These are phyloP conservation scores for Penicillium sp. DNA, from an alignment of 2,329 filamentous ascomycete genomes.

Conservation along the genomic window DNA sequence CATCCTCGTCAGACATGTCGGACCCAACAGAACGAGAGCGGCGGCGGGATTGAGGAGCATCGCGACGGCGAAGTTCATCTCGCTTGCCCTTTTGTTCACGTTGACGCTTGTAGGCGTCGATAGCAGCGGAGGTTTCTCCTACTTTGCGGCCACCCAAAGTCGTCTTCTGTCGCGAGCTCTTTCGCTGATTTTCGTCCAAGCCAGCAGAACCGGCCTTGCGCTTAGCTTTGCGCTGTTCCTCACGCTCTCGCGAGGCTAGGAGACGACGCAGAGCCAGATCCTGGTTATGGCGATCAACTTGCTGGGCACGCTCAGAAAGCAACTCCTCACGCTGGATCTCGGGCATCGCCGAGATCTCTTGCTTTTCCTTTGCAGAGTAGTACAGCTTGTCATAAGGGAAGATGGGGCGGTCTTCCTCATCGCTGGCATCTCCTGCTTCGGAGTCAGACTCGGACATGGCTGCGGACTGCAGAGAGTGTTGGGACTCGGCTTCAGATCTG, in stretches of 20 bases:
- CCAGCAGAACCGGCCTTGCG: slow-evolving; percentile 78
- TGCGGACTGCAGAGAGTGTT: slow-evolving; percentile 73
- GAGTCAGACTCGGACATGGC: slow-evolving; percentile 89
- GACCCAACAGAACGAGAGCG: slow-evolving; percentile 63
- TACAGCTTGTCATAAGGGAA: slow-evolving; percentile 88
- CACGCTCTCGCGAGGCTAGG: slow-evolving; percentile 64
- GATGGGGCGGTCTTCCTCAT: slow-evolving; percentile 51
- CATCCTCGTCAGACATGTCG: slow-evolving; percentile 59
- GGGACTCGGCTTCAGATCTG: slow-evolving; percentile 68
- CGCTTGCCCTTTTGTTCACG: slow-evolving; percentile 58
- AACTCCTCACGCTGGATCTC: slow-evolving; percentile 90
- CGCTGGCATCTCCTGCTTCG: slow-evolving; percentile 61
- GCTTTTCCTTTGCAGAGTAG: slow-evolving; percentile 69
- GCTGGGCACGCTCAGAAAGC: slow-evolving; percentile 79
- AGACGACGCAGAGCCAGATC: slow-evolving; percentile 78
- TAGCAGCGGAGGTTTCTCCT: slow-evolving; percentile 66
- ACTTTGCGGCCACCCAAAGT: slow-evolving; percentile 64
- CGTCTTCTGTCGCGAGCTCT: slow-evolving; percentile 69
- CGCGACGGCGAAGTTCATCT: slow-evolving; percentile 47
- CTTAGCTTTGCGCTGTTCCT: slow-evolving; percentile 58
- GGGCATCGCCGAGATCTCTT: slow-evolving; percentile 76
- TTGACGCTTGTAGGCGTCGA: slow-evolving; percentile 67
- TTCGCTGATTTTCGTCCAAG: slow-evolving; percentile 72
- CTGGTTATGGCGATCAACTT: slow-evolving; percentile 78
- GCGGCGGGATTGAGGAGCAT: slow-evolving; percentile 48